These are phyloP conservation scores for Naegleria fowleri DNA, from an alignment of 208 protist genomes.

Conservation along the genomic window DNA sequence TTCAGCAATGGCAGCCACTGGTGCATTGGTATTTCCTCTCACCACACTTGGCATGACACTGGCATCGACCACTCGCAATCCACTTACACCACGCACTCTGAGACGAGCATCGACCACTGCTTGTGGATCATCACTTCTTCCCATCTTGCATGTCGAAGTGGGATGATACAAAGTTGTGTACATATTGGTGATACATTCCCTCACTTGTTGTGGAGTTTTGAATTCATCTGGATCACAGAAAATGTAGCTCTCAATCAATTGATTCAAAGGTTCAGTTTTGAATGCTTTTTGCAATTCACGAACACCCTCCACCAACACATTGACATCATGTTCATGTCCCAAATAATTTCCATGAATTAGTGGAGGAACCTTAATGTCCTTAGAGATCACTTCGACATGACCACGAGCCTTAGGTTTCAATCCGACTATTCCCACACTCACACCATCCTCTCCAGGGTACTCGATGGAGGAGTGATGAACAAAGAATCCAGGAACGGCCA, in stretches of 20 bases:
- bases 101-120: constrained; percentile 36
- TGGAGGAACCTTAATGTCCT: neutral
- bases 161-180: constrained; percentile 35
- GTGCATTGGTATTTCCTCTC: constrained; percentile 44
- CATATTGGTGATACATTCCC: neutral
- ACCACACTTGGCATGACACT: constrained; percentile 44
- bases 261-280: neutral
- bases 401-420: neutral
- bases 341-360: constrained; percentile 3
- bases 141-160: constrained; percentile 43
- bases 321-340: neutral
- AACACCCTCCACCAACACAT: neutral
- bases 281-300: neutral
- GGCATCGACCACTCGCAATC: constrained; percentile 44
- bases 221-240: neutral
- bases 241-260: neutral
- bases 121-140: constrained; percentile 17
- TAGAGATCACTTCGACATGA: neutral
- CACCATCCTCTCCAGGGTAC: neutral
- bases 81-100: constrained; percentile 30
- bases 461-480: neutral
- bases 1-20: constrained; percentile 39
- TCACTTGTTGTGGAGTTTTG: neutral
- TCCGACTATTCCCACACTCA: neutral
- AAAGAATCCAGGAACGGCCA: neutral